Conservation (phyloP, 768 basidiomycete species). For the Pulveroboletus ravenelii region DNA sequence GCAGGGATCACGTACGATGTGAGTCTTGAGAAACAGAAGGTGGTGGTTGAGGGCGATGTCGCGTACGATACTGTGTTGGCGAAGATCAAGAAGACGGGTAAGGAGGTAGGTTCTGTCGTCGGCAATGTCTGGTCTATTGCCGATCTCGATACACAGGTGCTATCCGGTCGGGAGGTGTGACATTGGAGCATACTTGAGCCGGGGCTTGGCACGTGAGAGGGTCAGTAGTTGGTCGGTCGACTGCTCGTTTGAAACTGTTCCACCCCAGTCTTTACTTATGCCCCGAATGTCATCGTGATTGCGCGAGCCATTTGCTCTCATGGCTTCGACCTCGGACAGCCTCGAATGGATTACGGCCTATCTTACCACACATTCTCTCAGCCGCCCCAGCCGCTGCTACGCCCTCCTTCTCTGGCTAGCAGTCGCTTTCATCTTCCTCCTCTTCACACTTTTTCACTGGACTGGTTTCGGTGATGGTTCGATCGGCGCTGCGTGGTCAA, state of each 20-base stretch:
- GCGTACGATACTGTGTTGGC: conserved; percentile 61
- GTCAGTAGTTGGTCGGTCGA: too few relatives aligned
- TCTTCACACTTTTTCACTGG: conserved; percentile 40
- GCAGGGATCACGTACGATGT: conserved; percentile 46
- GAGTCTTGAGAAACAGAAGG: conserved; percentile 64
- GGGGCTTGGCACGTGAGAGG: too few relatives aligned
- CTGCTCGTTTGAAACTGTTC: too few relatives aligned
- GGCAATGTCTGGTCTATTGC: not conserved
- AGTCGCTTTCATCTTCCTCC: conserved; percentile 39
- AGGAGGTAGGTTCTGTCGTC: conserved; percentile 52
- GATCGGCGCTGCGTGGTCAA: conserved; percentile 51
- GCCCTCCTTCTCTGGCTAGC: conserved; percentile 58
- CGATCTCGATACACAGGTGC: conserved; percentile 27
- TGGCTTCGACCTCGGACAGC: conserved; percentile 41
- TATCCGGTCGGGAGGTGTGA: conserved; percentile 37
- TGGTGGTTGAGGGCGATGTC: conserved; percentile 57
- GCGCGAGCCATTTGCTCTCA: conserved; percentile 12
- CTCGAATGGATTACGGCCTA: conserved; percentile 54
- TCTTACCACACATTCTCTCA: conserved; percentile 52
- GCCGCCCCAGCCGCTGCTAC: conserved; percentile 48
- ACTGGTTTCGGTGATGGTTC: conserved; percentile 38
- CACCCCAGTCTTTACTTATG: not conserved
- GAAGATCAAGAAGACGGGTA: conserved; percentile 89
- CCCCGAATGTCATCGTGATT: not conserved
- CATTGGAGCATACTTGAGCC: too few relatives aligned